These are phyloP conservation scores for Saccharomycopsis crataegensis DNA, from an alignment of 1,139 yeast genomes.

Conservation along the genomic window DNA sequence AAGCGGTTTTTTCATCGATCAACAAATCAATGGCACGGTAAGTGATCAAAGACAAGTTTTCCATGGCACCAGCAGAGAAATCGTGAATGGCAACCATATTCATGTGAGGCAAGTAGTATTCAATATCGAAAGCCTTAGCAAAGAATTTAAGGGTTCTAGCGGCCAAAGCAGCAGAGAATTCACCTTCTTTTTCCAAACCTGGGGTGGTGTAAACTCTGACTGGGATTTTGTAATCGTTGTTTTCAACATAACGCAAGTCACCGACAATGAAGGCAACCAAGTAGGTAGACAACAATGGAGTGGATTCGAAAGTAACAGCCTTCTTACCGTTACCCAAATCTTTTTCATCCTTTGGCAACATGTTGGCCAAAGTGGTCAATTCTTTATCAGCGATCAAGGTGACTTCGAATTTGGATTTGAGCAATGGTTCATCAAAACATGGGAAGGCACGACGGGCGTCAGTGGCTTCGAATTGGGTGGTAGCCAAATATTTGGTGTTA, in stretches of 20 bases:
- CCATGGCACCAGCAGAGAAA: constrained; percentile 78
- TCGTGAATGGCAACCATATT: constrained; percentile 72
- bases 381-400: constrained; percentile 51
- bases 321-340: constrained; percentile 43
- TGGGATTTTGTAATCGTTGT: constrained; percentile 49
- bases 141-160: constrained; percentile 62
- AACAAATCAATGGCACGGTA: constrained; percentile 61
- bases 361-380: constrained; percentile 68
- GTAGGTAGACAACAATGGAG: constrained; percentile 73
- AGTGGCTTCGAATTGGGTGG: constrained; percentile 87
- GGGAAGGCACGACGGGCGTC: constrained; percentile 92
- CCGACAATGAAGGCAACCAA: constrained; percentile 74
- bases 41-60: constrained; percentile 72
- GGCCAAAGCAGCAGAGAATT: constrained; percentile 57
- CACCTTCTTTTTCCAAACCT: constrained; percentile 58
- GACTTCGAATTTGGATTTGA: constrained; percentile 72
- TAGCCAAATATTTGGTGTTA: constrained; percentile 47
- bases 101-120: constrained; percentile 66
- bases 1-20: constrained; percentile 51
- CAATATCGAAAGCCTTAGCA: constrained; percentile 54
- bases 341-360: constrained; percentile 56
- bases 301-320: constrained; percentile 43
- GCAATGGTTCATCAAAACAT: constrained; percentile 80
- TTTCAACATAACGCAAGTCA: constrained; percentile 65
- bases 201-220: constrained; percentile 66